phyloP scores from a whole-genome alignment of 2,329 filamentous ascomycete genomes.

The Xylaria sp. region DNA sequence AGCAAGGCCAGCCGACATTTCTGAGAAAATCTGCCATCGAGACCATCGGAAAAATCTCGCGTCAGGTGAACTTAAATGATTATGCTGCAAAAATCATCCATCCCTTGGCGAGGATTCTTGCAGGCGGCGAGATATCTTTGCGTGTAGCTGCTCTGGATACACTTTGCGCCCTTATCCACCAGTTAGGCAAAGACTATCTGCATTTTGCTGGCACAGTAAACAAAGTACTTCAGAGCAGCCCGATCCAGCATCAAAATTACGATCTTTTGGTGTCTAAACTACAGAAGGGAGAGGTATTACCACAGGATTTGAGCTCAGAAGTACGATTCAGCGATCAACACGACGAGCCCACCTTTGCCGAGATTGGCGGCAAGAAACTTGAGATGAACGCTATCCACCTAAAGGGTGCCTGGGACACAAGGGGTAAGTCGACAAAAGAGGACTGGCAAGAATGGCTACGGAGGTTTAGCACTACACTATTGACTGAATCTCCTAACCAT shows the following conservation, averaged over 20 bases:
- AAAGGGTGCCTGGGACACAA: conserved; percentile 96
- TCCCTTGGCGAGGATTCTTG: conserved; percentile 84
- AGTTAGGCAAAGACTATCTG: conserved; percentile 92
- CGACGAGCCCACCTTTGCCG: conserved; percentile 83
- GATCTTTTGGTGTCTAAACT: conserved; percentile 91
- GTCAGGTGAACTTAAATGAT: conserved; percentile 96
- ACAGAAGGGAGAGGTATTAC: conserved; percentile 93
- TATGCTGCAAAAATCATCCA: conserved; percentile 97
- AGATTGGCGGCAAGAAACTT: conserved; percentile 90
- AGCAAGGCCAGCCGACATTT: conserved; percentile 79
- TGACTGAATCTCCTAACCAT: conserved; percentile 96
- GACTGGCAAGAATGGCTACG: conserved; percentile 99
- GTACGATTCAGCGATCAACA: conserved; percentile 79
- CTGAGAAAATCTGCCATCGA: conserved; percentile 92
- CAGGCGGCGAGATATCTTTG: conserved; percentile 75
- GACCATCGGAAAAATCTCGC: conserved; percentile 90
- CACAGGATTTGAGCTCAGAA: conserved; percentile 91
- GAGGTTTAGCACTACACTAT: conserved; percentile 91
- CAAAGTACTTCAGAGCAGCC: conserved; percentile 81
- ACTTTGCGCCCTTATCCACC: conserved; percentile 92
- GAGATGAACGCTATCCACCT: conserved; percentile 98
- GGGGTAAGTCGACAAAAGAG: conserved; percentile 95
- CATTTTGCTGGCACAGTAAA: conserved; percentile 95
- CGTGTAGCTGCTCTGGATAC: conserved; percentile 90
- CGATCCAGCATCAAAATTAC: conserved; percentile 90